phyloP scores from a whole-genome alignment of 192 early-diverging fungal genomes.

The Allomyces macrogynus region DNA sequence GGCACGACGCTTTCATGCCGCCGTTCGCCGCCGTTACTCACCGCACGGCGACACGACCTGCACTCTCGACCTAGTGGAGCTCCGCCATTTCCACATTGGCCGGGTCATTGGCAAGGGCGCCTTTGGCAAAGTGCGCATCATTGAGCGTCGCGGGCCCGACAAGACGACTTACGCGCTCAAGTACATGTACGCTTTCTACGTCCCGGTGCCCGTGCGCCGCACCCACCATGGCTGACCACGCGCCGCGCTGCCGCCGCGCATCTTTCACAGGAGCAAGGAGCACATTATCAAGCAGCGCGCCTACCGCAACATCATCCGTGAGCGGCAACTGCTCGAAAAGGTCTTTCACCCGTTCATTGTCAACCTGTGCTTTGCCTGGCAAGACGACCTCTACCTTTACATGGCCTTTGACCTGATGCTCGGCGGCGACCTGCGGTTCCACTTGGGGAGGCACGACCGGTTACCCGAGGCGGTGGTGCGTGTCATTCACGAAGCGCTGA shows the following conservation, averaged over 20 bases:
- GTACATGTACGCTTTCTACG: conserved; percentile 62
- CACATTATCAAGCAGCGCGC: conserved; percentile 71
- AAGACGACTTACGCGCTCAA: conserved; percentile 77
- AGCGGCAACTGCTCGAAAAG: conserved; percentile 68
- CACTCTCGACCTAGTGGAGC: conserved; percentile 28
- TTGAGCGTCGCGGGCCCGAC: conserved; percentile 19
- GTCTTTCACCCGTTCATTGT: conserved; percentile 62
- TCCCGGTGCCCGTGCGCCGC: too few relatives aligned
- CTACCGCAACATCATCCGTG: conserved; percentile 74
- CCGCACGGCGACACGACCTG: neutral
- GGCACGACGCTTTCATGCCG: neutral
- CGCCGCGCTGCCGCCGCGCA: too few relatives aligned
- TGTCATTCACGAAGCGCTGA: too few relatives aligned
- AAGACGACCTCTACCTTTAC: conserved; percentile 40
- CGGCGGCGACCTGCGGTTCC: conserved; percentile 36
- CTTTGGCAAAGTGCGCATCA: neutral
- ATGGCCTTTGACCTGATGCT: conserved; percentile 39
- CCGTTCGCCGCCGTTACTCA: neutral
- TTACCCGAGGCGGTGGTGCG: conserved; percentile 42
- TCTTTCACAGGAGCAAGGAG: conserved; percentile 38
- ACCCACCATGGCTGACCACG: too few relatives aligned
- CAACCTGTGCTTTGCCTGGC: conserved; percentile 37
- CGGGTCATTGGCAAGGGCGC: conserved; percentile 57
- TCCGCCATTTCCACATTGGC: conserved; percentile 77
- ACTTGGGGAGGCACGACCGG: conserved; percentile 13